Evolutionary conservation across 306 rosid genomes (phyloP).

Genomic region (Sicyos baderoa): DNA sequence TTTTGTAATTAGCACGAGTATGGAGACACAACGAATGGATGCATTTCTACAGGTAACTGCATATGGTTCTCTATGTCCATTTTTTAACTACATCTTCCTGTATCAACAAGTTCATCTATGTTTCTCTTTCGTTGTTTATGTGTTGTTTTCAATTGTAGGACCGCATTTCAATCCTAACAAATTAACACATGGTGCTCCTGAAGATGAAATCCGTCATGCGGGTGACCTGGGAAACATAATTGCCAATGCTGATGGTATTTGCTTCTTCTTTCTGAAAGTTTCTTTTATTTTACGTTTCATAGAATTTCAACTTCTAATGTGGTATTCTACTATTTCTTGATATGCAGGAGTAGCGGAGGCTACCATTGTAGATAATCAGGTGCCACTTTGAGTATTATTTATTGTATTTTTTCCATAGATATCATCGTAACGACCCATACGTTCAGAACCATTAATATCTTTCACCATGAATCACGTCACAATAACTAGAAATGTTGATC

Average conservation of each 20-base stretch:
- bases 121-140: not conserved
- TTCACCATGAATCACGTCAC: not conserved
- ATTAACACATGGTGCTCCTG: conserved; percentile 84
- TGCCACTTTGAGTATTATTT: conserved; percentile 21
- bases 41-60: conserved; percentile 84
- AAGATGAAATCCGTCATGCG: conserved; percentile 90
- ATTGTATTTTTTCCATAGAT: not conserved
- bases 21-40: conserved; percentile 97
- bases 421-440: not conserved
- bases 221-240: conserved; percentile 99
- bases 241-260: conserved; percentile 63
- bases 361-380: conserved; percentile 70
- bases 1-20: conserved; percentile 73
- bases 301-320: not conserved
- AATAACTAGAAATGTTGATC: not conserved
- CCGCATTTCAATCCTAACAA: conserved; percentile 75
- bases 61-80: conserved; percentile 16
- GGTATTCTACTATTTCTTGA: conserved; percentile 19
- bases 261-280: conserved; percentile 12
- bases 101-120: not conserved
- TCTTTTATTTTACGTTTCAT: not conserved
- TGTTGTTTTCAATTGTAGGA: conserved; percentile 36
- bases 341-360: conserved; percentile 63
- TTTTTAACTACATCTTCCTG: not conserved
- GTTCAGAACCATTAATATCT: not conserved